Base-by-base conservation (phyloP, 805 yeast species). In the Myxozyma neotropica region DNA sequence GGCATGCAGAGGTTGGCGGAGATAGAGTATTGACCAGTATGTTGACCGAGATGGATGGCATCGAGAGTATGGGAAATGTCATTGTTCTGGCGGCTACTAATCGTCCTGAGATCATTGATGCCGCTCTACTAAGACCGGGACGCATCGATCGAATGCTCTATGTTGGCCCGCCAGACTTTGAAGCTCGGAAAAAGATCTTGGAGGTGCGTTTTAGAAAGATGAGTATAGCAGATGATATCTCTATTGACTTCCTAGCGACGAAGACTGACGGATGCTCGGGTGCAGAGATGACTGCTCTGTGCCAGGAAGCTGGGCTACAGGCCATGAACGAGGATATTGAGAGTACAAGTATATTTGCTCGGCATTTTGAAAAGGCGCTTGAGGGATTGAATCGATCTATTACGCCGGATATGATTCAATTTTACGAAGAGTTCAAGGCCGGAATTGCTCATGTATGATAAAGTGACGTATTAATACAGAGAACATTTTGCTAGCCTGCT, bases 61-160 rank as follows among this genome's bases (percentile, higher is more conserved):
- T 94, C 17, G 99, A 94, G 73, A 96, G 92, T 61, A 76, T 94
- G 67, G 88, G 87, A 53, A 97, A 96, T 2, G 99, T 94, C 4
- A 89, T 91, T 1, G 86, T 94, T 10, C 87, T 94, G 29, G 99
- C 97, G 1, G 99, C 99, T 8, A 94, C 99, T 0, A 94, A 94
- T 72, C 80, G 96, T 68, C 99, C 99, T 0, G 91, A 90, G 48
- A 87, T 88, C 26, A 90, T 94, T 45, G 99, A 94, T 70, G 81
- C 96, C 0, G 99, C 99, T 0, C 77, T 94, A 57, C 77, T 94
- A 70, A 83, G 99, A 69, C 99, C 99, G 0, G 99, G 99, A 0
- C 82, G 99, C 71, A 78, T 94, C 64, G 99, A 94, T 71, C 82
- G 98, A 68, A 93, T 93, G 66, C 84, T 94, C 33, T 94, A 89